Evolutionary conservation across 2,329 filamentous ascomycete genomes (phyloP).

Genomic region (Calonectria crousiana): DNA sequence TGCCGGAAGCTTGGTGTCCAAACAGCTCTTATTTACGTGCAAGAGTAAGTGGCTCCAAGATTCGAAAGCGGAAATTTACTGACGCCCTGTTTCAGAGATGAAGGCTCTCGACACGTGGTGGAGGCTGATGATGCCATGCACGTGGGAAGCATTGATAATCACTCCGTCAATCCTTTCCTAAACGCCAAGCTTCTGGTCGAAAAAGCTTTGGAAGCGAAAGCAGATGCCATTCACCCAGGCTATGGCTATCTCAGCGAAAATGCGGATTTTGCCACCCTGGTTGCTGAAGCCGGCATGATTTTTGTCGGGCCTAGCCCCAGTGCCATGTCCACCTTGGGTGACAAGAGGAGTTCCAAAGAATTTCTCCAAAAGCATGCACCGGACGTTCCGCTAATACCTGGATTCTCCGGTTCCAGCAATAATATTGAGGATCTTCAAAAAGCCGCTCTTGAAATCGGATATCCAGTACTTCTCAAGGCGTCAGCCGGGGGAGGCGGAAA

Average conservation of each 20-base stretch:
- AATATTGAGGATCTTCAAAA: conserved; percentile 22
- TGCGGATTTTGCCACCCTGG: conserved; percentile 67
- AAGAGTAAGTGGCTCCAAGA: conserved; percentile 44
- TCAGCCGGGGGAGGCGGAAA: conserved; percentile 58
- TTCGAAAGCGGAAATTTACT: neutral
- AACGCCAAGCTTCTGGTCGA: conserved; percentile 25
- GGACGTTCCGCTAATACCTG: conserved; percentile 32
- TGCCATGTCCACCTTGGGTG: conserved; percentile 47
- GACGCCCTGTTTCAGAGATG: conserved; percentile 18
- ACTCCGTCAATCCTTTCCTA: conserved; percentile 26
- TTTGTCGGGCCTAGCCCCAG: conserved; percentile 69
- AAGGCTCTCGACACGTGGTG: conserved; percentile 23
- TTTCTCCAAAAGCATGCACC: conserved; percentile 33
- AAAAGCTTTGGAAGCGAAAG: conserved; percentile 44
- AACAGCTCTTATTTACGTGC: conserved; percentile 68
- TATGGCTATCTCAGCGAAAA: conserved; percentile 53
- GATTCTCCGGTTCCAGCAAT: conserved; percentile 24
- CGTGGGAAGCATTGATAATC: conserved; percentile 26
- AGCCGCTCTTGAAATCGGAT: conserved; percentile 38
- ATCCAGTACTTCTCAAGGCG: conserved; percentile 58
- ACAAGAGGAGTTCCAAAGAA: conserved; percentile 36
- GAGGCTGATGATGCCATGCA: conserved; percentile 34
- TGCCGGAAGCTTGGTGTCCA: conserved; percentile 56
- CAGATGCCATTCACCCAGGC: conserved; percentile 36
- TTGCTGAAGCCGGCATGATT: conserved; percentile 63